Evolutionary conservation across 2,329 filamentous ascomycete genomes (phyloP), one percentile per base, ranked within the genome.

Genomic region (Leptosphaerulina australis): DNA sequence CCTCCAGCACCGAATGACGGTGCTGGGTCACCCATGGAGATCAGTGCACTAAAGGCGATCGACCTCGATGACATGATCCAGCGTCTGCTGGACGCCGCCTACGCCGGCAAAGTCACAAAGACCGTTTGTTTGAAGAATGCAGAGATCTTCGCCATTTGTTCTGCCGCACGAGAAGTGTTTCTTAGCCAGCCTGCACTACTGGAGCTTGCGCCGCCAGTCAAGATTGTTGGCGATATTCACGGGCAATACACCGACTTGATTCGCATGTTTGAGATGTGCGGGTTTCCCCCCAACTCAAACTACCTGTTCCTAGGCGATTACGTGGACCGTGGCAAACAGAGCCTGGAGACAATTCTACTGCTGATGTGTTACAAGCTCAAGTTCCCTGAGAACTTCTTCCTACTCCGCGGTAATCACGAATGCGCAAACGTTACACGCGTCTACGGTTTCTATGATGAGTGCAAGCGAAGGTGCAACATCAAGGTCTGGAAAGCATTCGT

Each of bases 401-500:
- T 97, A 37, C 80, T 97, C 17, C 87, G 93, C 50, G 93, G 93
- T 46, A 97, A 97, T 69, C 93, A 97, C 74, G 93, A 97, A 74
- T 97, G 93, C 74, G 93, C 93, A 64, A 96, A 96, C 61, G 91
- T 97, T 44, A 97, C 91, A 11, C 84, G 93, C 52, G 91, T 97
- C 26, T 97, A 97, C 73, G 93, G 93, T 2, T 97, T 97, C 75
- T 97, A 97, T 77, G 93, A 97, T 67, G 93, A 97, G 72, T 97
- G 93, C 82, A 97, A 97, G 78, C 84, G 93, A 59, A 84, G 93
- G 55, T 96, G 90, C 79, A 97, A 96, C 70, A 90, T 97, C 72
- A 97, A 97, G 78, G 86, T 96, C 46, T 97, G 93, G 93, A 97
- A 97, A 79, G 95, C 91, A 0, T 97, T 97, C 69, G 87, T 96